Conservation (phyloP, 768 basidiomycete species). For the Naganishia kalamii region DNA sequence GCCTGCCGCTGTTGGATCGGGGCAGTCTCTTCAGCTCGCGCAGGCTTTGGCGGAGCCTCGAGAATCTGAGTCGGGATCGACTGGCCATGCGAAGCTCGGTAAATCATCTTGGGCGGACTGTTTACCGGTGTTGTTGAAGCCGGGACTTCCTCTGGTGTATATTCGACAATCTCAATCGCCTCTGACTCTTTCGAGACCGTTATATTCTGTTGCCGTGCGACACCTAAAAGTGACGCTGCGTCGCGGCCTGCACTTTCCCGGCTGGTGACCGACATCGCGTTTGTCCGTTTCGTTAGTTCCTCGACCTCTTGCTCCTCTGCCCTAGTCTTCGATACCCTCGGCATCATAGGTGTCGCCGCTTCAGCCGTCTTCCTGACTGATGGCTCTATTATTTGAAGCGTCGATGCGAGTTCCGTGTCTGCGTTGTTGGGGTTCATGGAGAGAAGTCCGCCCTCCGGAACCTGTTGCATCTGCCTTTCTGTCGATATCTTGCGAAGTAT, state of each 20-base stretch:
- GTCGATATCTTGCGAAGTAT: conserved; percentile 9
- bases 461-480: conserved; percentile 4
- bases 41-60: not conserved
- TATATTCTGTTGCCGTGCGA: too few relatives aligned
- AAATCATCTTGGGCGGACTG: conserved; percentile 48
- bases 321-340: too few relatives aligned
- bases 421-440: not conserved
- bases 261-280: not conserved
- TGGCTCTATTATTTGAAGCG: not conserved
- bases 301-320: conserved; percentile 15
- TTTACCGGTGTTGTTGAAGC: conserved; percentile 95
- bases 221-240: not conserved
- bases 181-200: not conserved
- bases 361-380: too few relatives aligned
- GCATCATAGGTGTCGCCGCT: too few relatives aligned
- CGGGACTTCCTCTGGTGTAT: conserved; percentile 67
- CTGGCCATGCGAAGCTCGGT: conserved; percentile 1
- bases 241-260: not conserved
- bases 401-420: not conserved
- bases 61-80: too few relatives aligned
- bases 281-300: not conserved
- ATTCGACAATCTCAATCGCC: not conserved
- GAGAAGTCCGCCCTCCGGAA: not conserved
- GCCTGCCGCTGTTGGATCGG: not conserved
- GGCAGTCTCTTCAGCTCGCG: not conserved